Evolutionary conservation across 257 asterid genomes (phyloP), one percentile per base, ranked within the genome.

Genomic region (Mitragyna speciosa): DNA sequence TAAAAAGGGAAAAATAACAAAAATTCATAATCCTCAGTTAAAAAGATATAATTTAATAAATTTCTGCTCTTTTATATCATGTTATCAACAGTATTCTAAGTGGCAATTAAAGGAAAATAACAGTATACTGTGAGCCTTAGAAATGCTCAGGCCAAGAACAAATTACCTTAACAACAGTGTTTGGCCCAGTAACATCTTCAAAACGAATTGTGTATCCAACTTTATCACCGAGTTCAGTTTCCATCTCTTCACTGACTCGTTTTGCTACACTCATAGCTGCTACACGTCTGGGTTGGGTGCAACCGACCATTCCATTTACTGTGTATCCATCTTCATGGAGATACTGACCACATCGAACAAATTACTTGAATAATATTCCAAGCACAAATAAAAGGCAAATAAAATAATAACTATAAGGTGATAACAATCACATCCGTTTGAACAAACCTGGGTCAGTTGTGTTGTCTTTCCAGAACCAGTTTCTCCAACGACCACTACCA

Each of bases 251-350:
- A 70, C 99, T 92, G 74, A 95, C 98, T 87, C 99, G 92, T 87
- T 95, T 95, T 22, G 99, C 99, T 75, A 95, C 98, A 69, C 99
- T 95, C 99, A 95, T 95, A 81, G 99, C 99, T 15, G 98, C 99
- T 54, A 95, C 98, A 87, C 98, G 98, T 86, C 99, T 92, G 51
- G 99, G 99, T 82, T 95, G 98, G 49, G 99, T 95, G 90, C 99
- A 95, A 75, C 97, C 99, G 82, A 94, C 92, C 36, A 91, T 82
- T 70, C 96, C 94, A 70, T 82, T 86, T 70, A 51, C 78, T 72
- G 98, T 94, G 81, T 94, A 96, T 59, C 87, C 96, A 87, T 92
- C 99, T 83, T 96, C 99, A 82, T 94, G 91, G 68, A 96, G 91
- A 87, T 94, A 96, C 99, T 96, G 96, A 64, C 77, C 63, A 80